Evolutionary conservation across 352 stramenopile species (phyloP), one percentile per base, ranked within the genome.

Genomic region (Phytophthora melonis): DNA sequence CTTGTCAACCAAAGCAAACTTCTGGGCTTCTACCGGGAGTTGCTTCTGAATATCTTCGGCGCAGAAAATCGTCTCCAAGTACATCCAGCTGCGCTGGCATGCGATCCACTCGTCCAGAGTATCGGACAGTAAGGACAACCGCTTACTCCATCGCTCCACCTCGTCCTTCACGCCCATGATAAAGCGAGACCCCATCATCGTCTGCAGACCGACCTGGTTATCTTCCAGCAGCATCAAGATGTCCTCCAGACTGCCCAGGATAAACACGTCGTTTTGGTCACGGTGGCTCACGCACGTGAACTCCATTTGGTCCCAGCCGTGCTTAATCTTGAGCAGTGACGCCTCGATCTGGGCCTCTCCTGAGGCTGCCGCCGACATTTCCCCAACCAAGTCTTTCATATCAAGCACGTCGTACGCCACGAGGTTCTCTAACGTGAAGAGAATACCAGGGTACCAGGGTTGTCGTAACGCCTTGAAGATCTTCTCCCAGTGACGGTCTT

Each of bases 401-500:
- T 97, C 88, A 0, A 97, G 75, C 10, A 97, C 89, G 7, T 96
- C 92, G 49, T 94, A 94, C 27, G 89, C 76, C 14, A 98, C 90
- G 0, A 98, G 75, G 61, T 97, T 96, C 47, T 96, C 90, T 2
- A 98, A 79, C 16, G 88, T 97, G 57, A 98, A 98, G 21, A 90
- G 50, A 61, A 97, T 95, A 0, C 93, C 92, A 21, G 91, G 90
- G 61, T 97, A 97, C 86, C 89, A 97, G 21, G 90, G 88, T 66
- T 97, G 90, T 5, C 91, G 83, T 23, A 97, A 67, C 11, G 89
- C 84, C 68, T 98, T 95, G 74, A 98, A 98, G 34, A 99, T 98
- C 71, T 96, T 93, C 61, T 98, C 90, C 96, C 96, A 99, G 78
- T 99, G 96, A 1, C 96, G 91, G 53, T 98, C 93, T 78, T 98